These are phyloP conservation scores for Penicillium lividum DNA, from an alignment of 495 filamentous ascomycete genomes.

Conservation along the genomic window DNA sequence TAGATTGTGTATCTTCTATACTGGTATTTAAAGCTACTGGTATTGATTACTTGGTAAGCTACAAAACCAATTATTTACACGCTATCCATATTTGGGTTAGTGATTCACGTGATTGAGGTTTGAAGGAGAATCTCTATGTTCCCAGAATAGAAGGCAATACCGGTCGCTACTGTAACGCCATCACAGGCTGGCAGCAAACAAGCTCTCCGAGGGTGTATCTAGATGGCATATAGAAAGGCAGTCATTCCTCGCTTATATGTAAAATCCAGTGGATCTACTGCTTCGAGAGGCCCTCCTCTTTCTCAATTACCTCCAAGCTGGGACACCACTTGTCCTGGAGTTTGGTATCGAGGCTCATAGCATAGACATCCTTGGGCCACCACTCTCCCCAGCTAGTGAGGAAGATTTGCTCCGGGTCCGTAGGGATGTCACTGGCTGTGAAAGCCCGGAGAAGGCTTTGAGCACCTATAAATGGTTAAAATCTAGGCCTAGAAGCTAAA, in stretches of 20 bases:
- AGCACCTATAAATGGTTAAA: constrained; percentile 19
- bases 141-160: not conserved
- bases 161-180: not conserved
- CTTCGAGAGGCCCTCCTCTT: constrained; percentile 23
- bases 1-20: too few relatives aligned
- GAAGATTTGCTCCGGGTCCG: constrained; percentile 33
- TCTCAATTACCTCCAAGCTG: constrained; percentile 31
- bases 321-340: constrained; percentile 33
- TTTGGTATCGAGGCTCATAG: constrained; percentile 20
- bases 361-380: constrained; percentile 34
- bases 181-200: too few relatives aligned
- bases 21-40: too few relatives aligned
- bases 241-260: too few relatives aligned
- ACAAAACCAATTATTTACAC: too few relatives aligned
- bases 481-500: not conserved
- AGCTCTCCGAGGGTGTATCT: too few relatives aligned
- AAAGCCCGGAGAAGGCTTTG: constrained; percentile 29
- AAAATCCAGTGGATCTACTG: not conserved
- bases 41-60: too few relatives aligned
- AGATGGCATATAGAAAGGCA: too few relatives aligned
- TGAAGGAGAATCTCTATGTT: not conserved
- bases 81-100: not conserved
- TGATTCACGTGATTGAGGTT: not conserved
- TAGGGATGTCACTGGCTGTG: constrained; percentile 21
- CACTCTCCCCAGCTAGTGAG: constrained; percentile 38